A percentile compares a stretch with the other conserved stretches of the same genome.
These are phyloP conservation scores for Chimonanthus salicifolius DNA, from an alignment of 164 flowering plant genomes.

Conservation along the genomic window DNA sequence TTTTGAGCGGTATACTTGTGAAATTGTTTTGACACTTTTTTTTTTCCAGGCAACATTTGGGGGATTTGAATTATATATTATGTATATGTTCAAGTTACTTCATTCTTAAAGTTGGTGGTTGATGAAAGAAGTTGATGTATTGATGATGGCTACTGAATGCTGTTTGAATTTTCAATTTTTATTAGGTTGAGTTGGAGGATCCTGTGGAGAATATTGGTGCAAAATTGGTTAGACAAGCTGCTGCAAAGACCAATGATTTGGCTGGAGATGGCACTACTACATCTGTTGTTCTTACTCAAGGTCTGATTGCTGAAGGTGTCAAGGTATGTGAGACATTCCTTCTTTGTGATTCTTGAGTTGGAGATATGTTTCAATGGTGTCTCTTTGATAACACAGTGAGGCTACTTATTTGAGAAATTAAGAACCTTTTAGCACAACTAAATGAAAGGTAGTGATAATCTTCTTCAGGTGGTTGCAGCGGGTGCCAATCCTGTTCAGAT, in stretches of 20 bases:
- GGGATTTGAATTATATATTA: too few species aligned
- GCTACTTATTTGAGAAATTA: neutral
- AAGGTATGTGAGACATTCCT: slow-evolving; percentile 45
- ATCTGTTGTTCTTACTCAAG: slow-evolving; percentile 97
- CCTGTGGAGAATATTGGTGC: slow-evolving; percentile 99
- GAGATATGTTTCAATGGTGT: neutral
- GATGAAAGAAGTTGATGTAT: neutral
- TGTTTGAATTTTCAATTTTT: neutral
- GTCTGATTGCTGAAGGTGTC: slow-evolving; percentile 92
- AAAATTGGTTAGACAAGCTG: slow-evolving; percentile 93
- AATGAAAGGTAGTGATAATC: neutral
- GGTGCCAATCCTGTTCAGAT: slow-evolving; percentile 97
- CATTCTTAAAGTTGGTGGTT: neutral
- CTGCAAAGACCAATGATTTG: slow-evolving; percentile 95
- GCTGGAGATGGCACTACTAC: slow-evolving; percentile 99
- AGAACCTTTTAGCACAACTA: neutral
- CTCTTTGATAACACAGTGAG: neutral
- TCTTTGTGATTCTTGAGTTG: neutral
- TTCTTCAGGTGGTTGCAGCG: slow-evolving; percentile 85
- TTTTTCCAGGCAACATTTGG: too few species aligned
- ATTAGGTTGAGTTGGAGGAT: slow-evolving; percentile 91
- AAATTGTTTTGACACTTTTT: too few species aligned
- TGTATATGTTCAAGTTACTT: too few species aligned
- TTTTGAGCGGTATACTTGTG: too few species aligned
- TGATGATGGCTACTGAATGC: neutral